Conservation (phyloP, 2,329 filamentous ascomycete species). For the Fusarium sp. region DNA sequence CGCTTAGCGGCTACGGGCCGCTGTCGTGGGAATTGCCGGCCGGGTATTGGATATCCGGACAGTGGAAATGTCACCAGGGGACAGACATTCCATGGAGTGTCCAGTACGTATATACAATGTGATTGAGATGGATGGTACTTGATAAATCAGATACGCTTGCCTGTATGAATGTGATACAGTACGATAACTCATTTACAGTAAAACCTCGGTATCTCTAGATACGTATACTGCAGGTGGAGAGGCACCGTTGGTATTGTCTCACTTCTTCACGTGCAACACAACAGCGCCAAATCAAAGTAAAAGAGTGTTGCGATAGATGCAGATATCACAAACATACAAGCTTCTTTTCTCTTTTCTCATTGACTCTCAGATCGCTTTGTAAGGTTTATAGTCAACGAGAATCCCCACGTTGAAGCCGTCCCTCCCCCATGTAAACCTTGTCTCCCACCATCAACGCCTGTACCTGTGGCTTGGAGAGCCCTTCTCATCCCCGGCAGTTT, state of each 20-base stretch:
- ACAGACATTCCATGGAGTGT: not conserved
- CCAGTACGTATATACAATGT: not conserved
- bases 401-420: constrained; percentile 6
- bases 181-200: not conserved
- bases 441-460: constrained; percentile 25
- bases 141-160: not conserved
- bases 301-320: constrained; percentile 10
- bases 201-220: not conserved
- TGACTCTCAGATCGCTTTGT: not conserved
- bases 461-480: not conserved
- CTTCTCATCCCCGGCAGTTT: not conserved
- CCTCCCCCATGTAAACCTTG: constrained; percentile 7
- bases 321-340: not conserved
- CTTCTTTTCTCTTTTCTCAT: constrained; percentile 1
- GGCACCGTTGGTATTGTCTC: constrained; percentile 3
- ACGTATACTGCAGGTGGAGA: constrained; percentile 5
- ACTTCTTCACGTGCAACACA: not conserved
- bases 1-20: not conserved
- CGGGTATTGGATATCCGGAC: not conserved
- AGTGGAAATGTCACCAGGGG: not conserved
- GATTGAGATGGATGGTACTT: not conserved
- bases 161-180: not conserved
- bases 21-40: constrained; percentile 1
- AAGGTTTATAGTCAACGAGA: not conserved
- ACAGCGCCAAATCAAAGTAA: not conserved